Percentiles rank a stretch among this genome's conserved stretches.
These are phyloP conservation scores for Sugiyamaella qingdaonensis DNA, from an alignment of 805 yeast species.

Conservation along the genomic window DNA sequence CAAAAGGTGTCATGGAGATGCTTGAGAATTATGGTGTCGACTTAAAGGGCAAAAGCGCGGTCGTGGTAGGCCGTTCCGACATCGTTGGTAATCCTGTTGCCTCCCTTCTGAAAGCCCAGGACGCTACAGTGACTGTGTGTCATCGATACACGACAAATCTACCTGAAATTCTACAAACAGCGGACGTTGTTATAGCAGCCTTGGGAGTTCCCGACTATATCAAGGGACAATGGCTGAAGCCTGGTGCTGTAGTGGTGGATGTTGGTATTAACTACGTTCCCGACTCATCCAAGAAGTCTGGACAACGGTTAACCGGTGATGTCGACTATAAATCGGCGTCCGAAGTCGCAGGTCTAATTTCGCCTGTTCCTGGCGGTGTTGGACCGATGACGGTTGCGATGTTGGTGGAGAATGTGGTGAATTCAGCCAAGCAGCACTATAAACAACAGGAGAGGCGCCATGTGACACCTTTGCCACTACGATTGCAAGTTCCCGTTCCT, in stretches of 20 bases:
- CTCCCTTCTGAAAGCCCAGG: slow-evolving; percentile 67
- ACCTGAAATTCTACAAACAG: slow-evolving; percentile 53
- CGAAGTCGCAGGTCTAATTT: slow-evolving; percentile 61
- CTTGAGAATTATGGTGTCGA: slow-evolving; percentile 63
- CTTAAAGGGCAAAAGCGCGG: slow-evolving; percentile 77
- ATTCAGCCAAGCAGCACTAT: slow-evolving; percentile 64
- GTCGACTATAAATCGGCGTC: slow-evolving; percentile 74
- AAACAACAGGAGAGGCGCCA: slow-evolving; percentile 34
- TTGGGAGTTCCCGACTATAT: slow-evolving; percentile 83
- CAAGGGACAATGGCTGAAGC: slow-evolving; percentile 83
- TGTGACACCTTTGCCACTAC: slow-evolving; percentile 54
- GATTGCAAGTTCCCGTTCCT: slow-evolving; percentile 67
- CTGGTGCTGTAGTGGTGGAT: slow-evolving; percentile 81
- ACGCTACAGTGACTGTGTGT: slow-evolving; percentile 80
- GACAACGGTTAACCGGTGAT: slow-evolving; percentile 88
- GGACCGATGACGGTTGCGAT: slow-evolving; percentile 99
- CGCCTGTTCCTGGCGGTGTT: slow-evolving; percentile 99
- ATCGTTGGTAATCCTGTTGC: slow-evolving; percentile 96
- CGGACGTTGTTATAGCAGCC: slow-evolving; percentile 90
- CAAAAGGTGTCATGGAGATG: slow-evolving; percentile 83
- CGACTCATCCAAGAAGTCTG: slow-evolving; percentile 70
- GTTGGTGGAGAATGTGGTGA: slow-evolving; percentile 78
- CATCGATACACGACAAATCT: slow-evolving; percentile 71
- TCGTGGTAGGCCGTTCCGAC: slow-evolving; percentile 91
- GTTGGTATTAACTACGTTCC: slow-evolving; percentile 91